Percentiles rank a stretch among this genome's conserved stretches.
Evolutionary conservation across 768 basidiomycete species (phyloP).

Genomic region (Pulveroboletus sp.): DNA sequence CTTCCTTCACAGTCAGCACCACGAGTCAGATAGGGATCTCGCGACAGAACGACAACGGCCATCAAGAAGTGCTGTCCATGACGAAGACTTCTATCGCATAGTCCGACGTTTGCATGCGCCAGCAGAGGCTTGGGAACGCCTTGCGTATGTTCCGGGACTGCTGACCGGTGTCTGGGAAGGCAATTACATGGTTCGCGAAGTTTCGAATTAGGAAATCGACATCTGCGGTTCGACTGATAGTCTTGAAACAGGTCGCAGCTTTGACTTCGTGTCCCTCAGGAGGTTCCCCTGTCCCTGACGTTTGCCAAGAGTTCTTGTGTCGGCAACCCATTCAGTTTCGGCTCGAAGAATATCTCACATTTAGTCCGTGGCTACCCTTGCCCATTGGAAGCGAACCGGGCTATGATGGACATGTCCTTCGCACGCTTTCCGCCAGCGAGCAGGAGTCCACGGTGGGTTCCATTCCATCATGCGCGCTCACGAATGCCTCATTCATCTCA

Average conservation of each 20-base stretch:
- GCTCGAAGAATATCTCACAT: slow-evolving; percentile 43
- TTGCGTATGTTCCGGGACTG: slow-evolving; percentile 38
- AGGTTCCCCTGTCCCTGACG: slow-evolving; percentile 6
- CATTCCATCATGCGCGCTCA: slow-evolving; percentile 1
- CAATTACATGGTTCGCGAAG: slow-evolving; percentile 46
- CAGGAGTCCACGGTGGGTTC: slow-evolving; percentile 24
- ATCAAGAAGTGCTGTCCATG: slow-evolving; percentile 31
- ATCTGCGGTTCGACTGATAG: slow-evolving; percentile 12
- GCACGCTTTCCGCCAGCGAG: slow-evolving; percentile 17
- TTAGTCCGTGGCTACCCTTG: slow-evolving; percentile 35
- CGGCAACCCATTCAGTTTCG: slow-evolving; percentile 48
- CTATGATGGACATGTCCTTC: slow-evolving; percentile 23
- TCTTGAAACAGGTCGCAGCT: slow-evolving; percentile 24
- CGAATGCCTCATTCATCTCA: slow-evolving; percentile 19
- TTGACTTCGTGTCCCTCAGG: slow-evolving; percentile 14
- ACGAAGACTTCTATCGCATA: slow-evolving; percentile 38
- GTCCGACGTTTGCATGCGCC: slow-evolving; percentile 13
- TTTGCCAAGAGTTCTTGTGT: slow-evolving; percentile 35
- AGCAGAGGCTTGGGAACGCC: slow-evolving; percentile 22
- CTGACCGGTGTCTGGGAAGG: slow-evolving; percentile 61
- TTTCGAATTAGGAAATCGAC: slow-evolving; percentile 12
- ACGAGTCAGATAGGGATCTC: slow-evolving; percentile 31
- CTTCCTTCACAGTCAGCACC: slow-evolving; percentile 22
- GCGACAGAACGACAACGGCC: slow-evolving; percentile 29
- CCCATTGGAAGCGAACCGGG: slow-evolving; percentile 19